Conservation (phyloP, 192 early-diverging fungal species). For the Coemansia pectinata region DNA sequence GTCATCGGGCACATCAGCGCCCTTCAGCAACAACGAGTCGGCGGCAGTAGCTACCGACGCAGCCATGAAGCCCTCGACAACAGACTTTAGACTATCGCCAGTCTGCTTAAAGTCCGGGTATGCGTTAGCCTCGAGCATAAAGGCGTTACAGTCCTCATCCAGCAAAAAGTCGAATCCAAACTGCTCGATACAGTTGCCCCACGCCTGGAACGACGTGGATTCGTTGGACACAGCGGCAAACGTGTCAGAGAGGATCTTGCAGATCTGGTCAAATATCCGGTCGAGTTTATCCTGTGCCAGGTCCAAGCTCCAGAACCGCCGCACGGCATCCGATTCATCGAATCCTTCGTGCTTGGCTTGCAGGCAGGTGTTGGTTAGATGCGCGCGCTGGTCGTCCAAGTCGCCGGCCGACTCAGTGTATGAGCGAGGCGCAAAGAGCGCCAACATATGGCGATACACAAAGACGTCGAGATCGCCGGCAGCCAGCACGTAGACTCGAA, state of each 20-base stretch:
- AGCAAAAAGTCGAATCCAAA: constrained; percentile 71
- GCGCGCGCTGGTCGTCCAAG: constrained; percentile 55
- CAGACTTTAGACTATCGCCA: constrained; percentile 51
- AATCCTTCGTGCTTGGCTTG: constrained; percentile 56
- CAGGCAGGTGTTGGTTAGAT: constrained; percentile 69
- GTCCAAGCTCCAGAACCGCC: constrained; percentile 60
- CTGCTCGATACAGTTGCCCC: constrained; percentile 64
- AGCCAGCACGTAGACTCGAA: constrained; percentile 64
- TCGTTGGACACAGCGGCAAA: constrained; percentile 64
- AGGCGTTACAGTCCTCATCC: constrained; percentile 55
- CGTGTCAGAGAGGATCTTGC: constrained; percentile 56
- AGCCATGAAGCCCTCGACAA: constrained; percentile 63
- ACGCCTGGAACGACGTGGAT: constrained; percentile 64
- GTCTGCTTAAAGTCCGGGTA: constrained; percentile 75
- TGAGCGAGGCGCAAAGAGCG: constrained; percentile 61
- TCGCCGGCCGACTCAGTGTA: constrained; percentile 45
- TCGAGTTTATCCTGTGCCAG: constrained; percentile 46
- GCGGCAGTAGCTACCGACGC: constrained; percentile 55
- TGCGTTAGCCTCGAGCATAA: constrained; percentile 66
- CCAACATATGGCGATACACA: constrained; percentile 65
- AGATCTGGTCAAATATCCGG: constrained; percentile 59
- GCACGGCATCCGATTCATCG: constrained; percentile 57
- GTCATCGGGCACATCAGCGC: not conserved
- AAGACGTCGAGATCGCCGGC: constrained; percentile 61
- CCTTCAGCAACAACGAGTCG: constrained; percentile 22